Base-by-base conservation (phyloP, 2,329 filamentous ascomycete species). In the Stachybotrys echinatus region DNA sequence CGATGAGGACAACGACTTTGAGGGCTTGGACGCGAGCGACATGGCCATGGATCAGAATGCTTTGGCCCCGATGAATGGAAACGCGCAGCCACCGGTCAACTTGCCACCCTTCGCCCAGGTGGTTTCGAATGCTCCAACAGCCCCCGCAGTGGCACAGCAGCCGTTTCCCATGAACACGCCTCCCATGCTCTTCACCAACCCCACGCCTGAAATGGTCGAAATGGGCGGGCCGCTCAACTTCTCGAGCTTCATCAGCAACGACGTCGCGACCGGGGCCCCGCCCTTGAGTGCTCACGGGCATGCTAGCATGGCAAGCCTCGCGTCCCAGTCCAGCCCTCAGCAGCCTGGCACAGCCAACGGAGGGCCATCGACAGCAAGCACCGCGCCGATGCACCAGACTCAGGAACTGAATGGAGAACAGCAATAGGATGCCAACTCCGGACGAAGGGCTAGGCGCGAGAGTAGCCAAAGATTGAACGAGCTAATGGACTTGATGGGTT, bases 1-100 rank as follows among this genome's bases (percentile, higher is more conserved):
- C 2, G 72, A 74, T 14, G 71, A 73, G n/a, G 71, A 73, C n/a
- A 69, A 74, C 38, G 70, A 71, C 19, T 68, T 71, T 39, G 72
- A 73, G 23, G 70, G 64, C 10, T 50, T 71, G 18, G 71, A 74
- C 23, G 63, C 61, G 5, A 66, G 57, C 51, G 71, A 72, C 22
- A 70, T 71, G 68, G 59, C 61, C 4, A 58, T 70, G 4, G 68
- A 72, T 44, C 64, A 62, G 19, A 62, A 64, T 27, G 55, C 60
- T n/a, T 47, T 43, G 23, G 51, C 45, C n/a, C 48, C 53, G 23
- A 44, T 45, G 17, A 52, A 60, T 39, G 51, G 39, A 18, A 49
- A 55, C 27, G 50, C 43, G 20, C 47, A 48, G 14, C 45, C 48
- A 52, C 45, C 21, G 43, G 47, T 34, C 45, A 49, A 37, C 38